Conservation (phyloP, 805 yeast genomes). For the Lachancea kluyveri region DNA sequence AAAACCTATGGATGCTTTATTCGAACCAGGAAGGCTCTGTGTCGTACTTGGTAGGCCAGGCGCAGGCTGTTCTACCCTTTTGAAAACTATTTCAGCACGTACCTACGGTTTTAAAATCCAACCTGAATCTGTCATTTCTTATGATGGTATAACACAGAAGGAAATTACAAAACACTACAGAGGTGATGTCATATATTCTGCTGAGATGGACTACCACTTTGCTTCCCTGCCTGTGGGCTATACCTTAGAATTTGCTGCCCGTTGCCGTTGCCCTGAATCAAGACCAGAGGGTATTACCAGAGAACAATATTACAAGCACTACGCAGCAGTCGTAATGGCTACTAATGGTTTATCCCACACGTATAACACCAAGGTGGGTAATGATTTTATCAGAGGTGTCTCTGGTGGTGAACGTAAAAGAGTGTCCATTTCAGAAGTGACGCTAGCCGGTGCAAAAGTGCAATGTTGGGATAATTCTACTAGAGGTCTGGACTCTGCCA, state of each 20-base stretch:
- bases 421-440: slow-evolving; percentile 66
- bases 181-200: slow-evolving; percentile 60
- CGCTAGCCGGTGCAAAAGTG: slow-evolving; percentile 40
- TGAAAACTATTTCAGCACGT: slow-evolving; percentile 49
- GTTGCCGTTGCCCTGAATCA: slow-evolving; percentile 49
- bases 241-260: slow-evolving; percentile 50
- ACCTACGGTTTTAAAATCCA: slow-evolving; percentile 51
- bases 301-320: slow-evolving; percentile 41
- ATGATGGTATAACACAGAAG: slow-evolving; percentile 41
- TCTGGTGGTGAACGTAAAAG: slow-evolving; percentile 75
- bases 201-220: slow-evolving; percentile 59
- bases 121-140: slow-evolving; percentile 39
- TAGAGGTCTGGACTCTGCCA: slow-evolving; percentile 59
- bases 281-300: slow-evolving; percentile 47
- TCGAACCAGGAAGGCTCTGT: slow-evolving; percentile 59
- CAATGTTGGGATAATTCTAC: slow-evolving; percentile 60
- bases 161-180: slow-evolving; percentile 44
- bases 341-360: slow-evolving; percentile 50
- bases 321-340: slow-evolving; percentile 48
- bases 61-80: slow-evolving; percentile 59
- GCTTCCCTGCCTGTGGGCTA: slow-evolving; percentile 59
- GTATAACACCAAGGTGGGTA: slow-evolving; percentile 58
- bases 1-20: slow-evolving; percentile 49
- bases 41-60: slow-evolving; percentile 81
- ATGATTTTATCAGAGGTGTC: slow-evolving; percentile 61